phyloP scores from a whole-genome alignment of 805 yeast species.

The Teunomyces panamensis region DNA sequence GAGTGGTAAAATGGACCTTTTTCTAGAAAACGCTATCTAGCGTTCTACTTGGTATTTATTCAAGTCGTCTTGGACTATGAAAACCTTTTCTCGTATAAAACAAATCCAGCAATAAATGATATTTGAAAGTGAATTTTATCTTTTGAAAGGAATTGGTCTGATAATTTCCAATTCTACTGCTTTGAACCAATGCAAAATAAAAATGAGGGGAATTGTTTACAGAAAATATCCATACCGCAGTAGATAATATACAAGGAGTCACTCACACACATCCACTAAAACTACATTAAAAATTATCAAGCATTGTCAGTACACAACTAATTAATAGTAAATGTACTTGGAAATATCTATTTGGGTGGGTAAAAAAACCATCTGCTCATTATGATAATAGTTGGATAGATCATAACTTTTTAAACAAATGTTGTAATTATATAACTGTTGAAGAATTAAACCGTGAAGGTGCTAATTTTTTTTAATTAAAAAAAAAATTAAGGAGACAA shows the following conservation, averaged over 20 bases:
- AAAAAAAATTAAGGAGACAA: not conserved
- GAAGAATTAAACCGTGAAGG: slow-evolving; percentile 3
- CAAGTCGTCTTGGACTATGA: no score
- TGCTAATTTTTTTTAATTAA: slow-evolving; percentile 7
- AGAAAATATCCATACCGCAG: not conserved
- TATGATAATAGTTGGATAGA: slow-evolving; percentile 3
- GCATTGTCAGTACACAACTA: not conserved
- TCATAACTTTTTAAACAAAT: slow-evolving; percentile 1
- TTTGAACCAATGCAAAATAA: not conserved
- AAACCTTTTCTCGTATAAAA: no score
- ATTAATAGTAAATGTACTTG: not conserved
- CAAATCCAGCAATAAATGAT: no score
- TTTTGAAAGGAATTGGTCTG: not conserved
- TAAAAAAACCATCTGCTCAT: not conserved
- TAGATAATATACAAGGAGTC: not conserved
- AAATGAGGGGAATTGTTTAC: not conserved
- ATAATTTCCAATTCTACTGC: not conserved
- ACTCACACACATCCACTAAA: not conserved
- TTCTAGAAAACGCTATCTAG: no score
- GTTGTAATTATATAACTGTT: slow-evolving; percentile 3
- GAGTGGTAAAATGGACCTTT: no score
- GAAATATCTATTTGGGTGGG: not conserved
- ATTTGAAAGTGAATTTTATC: no score
- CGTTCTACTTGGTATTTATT: no score
- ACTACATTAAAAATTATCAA: not conserved